Base-by-base conservation (phyloP, 73 alveolate genomes). In the Loxodes magnus region DNA sequence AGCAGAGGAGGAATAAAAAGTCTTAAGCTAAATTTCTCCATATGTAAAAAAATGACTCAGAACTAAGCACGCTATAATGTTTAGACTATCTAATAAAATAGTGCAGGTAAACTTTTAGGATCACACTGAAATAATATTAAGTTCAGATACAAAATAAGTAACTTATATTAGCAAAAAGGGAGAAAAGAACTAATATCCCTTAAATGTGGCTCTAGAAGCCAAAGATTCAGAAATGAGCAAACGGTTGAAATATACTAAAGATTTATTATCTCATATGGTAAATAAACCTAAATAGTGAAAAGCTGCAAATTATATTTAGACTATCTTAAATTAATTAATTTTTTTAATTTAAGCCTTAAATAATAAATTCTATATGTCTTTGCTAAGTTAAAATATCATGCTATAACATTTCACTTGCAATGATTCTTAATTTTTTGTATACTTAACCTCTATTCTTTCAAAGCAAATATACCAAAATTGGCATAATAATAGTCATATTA, bases 31-130 rank as follows among this genome's bases (percentile, higher is more conserved):
- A 9, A 51, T 33, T 19, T 42, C 42, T 25, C 66, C 46, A 16
- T 80, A 64, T 41, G 96, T 86, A 3, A 86, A 86, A 63, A 81
- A 81, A 64, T 84, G 96, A 91, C 65, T 80, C 78, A 67, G 92
- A 53, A 82, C 96, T 9, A 84, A 76, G 57, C 80, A 79, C 55
- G 96, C 96, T 14, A 79, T 84, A 22, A 56, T 84, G 71, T 84
- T 84, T 43, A 74, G 96, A 55, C 57, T 84, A 29, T 38, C 82
- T 25, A 84, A 84, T 59, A 84, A 84, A 64, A 61, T 79, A 4
- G 90, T 84, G 15, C 86, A 81, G 51, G 96, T 84, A 5, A 68
- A 71, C 39, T 84, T 84, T 76, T 69, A 66, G 38, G 96, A 83
- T 52, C 74, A 79, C 30, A 78, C 96, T 21, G 96, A 83, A 60